phyloP scores from a whole-genome alignment of 306 rosid genomes.

The Luffa aegyptiaca region DNA sequence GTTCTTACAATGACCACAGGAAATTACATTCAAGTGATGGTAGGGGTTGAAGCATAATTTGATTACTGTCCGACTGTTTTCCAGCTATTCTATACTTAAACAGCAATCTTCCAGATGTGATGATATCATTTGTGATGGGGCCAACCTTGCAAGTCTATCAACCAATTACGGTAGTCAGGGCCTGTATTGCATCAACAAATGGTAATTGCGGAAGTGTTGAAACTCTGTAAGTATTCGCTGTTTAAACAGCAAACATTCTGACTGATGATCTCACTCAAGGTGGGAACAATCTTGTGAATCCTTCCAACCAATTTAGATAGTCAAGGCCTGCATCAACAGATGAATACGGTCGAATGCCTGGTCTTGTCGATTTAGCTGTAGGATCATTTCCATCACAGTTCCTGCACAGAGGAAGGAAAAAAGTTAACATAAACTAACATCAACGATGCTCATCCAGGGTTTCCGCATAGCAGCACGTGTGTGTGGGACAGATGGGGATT shows the following conservation, averaged over 20 bases:
- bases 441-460: background rate
- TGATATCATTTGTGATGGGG: background rate
- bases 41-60: background rate
- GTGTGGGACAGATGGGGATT: background rate
- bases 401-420: background rate
- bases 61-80: background rate
- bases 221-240: background rate
- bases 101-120: constrained; percentile 2
- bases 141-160: background rate
- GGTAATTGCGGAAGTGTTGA: background rate
- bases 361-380: background rate
- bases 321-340: background rate
- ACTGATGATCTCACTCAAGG: background rate
- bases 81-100: background rate
- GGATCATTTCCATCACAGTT: background rate
- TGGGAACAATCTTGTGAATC: background rate
- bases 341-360: background rate
- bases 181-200: background rate
- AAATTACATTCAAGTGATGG: background rate
- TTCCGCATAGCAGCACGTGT: constrained; percentile 1
- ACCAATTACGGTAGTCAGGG: background rate
- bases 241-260: background rate
- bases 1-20: background rate
- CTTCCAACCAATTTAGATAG: background rate
- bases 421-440: background rate